Evolutionary conservation across 208 protist genomes (phyloP), one percentile per base, ranked within the genome.

Genomic region (Wallacemonas collosoma): DNA sequence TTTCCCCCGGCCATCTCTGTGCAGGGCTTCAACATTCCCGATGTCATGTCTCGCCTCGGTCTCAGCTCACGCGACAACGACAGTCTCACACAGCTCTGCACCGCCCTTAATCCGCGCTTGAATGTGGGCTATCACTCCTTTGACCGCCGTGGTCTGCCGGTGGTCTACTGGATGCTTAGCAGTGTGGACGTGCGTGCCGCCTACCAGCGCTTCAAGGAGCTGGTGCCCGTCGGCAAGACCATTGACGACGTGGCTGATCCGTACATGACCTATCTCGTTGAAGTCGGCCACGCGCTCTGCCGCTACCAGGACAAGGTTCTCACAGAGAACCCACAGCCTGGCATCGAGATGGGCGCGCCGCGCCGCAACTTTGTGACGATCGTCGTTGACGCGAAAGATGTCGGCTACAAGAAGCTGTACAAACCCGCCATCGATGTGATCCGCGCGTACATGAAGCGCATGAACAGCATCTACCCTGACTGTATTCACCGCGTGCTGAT

Each of bases 401-500:
- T 86, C 48, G n/a, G 66, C 39, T 53, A 71, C 39, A 65, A 66
- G 26, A 72, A 75, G 73, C 55, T 86, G 41, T 50, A 72, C 53
- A 72, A 67, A 36, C 56, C 68, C 36, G 58, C 73, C 58, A 12
- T 86, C 26, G 71, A 79, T 56, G 43, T 75, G 43, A 38, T 82
- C 5, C 69, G 58, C 40, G 9, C 61, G 11, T 68, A 61, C 14
- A 65, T 79, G 51, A 43, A 58, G 15, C 71, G 76, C 57, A 73
- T 78, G 69, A 73, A 86, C 39, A 48, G 68, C 15, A 80, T 88
- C 72, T 89, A 88, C 74, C 82, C 87, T 15, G 83, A 93, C 51
- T 68, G 68, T 26, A 72, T 89, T 2, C 77, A 88, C 61, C 81
- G 80, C 58, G 73, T 93, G 39, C 68, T 87, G 12, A 73, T 83